Evolutionary conservation across 768 basidiomycete genomes (phyloP), one percentile per base, ranked within the genome.

Genomic region (Suillus luteus): DNA sequence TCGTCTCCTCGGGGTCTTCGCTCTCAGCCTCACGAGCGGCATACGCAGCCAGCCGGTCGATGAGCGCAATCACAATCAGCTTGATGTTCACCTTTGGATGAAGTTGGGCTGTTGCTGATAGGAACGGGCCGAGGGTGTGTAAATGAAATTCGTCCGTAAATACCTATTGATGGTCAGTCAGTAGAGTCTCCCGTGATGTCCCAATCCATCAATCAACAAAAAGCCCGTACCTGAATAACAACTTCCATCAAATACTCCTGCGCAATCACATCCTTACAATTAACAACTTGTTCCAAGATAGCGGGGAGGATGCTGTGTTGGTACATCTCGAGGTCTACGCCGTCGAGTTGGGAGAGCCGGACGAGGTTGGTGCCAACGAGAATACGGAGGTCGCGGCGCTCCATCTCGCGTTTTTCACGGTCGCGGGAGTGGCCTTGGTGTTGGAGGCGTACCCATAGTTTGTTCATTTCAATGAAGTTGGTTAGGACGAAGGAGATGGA

Each of bases 391-490:
- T 99, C 97, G 64, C 91, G 88, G 37, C 97, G 89, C 73, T 99
- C 97, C 82, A 96, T 81, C 75, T 99, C 97, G 60, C 97, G 91
- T 76, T 97, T 97, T 75, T 99, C 97, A 60, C 96, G 88, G 75
- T 99, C 97, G 55, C 95, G 86, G 1, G 95, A 97, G 71, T 99
- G 96, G 0, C 96, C 97, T 72, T 96, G 93, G 71, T 99, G 97
- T 76, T 99, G 97, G 12, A 99, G 83, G 46, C 97, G 92, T 3
- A 99, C 96, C 97, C 97, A 99, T 27, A 99, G 88, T 75, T 99
- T 99, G 84, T 99, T 99, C 96, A 99, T 99, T 74, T 99, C 97
- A 73, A 99, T 94, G 72, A 99, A 99, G 77, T 99, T 99, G 65
- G 95, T 98, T 64, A 99, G 83, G 46, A 98, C 95, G 73, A 99